These are phyloP conservation scores for Isabelozyma gotoi DNA, from an alignment of 805 yeast species.

Conservation along the genomic window DNA sequence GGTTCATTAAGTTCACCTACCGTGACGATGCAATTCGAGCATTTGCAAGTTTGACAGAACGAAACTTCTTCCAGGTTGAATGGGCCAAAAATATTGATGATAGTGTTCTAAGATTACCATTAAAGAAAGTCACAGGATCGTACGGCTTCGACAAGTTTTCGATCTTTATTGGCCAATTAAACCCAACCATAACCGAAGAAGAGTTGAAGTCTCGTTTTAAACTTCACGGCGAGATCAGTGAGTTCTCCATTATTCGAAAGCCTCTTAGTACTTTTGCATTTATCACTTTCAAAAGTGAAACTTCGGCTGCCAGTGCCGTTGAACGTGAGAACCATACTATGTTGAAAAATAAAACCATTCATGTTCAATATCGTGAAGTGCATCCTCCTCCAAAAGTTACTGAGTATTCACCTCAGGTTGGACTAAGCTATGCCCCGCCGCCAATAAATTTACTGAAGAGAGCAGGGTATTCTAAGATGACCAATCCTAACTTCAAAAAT, in stretches of 20 bases:
- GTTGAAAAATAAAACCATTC: slow-evolving; percentile 72
- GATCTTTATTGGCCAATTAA: slow-evolving; percentile 78
- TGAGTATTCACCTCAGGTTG: background rate
- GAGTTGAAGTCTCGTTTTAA: slow-evolving; percentile 59
- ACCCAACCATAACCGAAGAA: slow-evolving; percentile 51
- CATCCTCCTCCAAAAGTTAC: slow-evolving; percentile 10
- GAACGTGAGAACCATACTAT: slow-evolving; percentile 82
- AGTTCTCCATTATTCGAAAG: slow-evolving; percentile 54
- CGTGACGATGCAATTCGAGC: slow-evolving; percentile 89
- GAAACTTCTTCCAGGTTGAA: slow-evolving; percentile 58
- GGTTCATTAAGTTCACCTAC: slow-evolving; percentile 78
- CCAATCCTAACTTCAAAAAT: background rate
- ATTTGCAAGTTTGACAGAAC: slow-evolving; percentile 63
- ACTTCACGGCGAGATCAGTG: slow-evolving; percentile 64
- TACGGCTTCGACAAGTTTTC: slow-evolving; percentile 59
- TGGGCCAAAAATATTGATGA: slow-evolving; percentile 86
- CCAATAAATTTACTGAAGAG: slow-evolving; percentile 1
- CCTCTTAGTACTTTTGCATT: slow-evolving; percentile 65
- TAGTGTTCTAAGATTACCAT: slow-evolving; percentile 3
- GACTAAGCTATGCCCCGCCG: background rate
- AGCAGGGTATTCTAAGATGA: background rate
- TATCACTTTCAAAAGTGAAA: slow-evolving; percentile 60
- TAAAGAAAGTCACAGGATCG: slow-evolving; percentile 3
- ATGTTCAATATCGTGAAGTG: slow-evolving; percentile 78
- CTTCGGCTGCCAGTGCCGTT: slow-evolving; percentile 83